These are phyloP conservation scores for Tricladium varicosporioides DNA, from an alignment of 2,329 filamentous ascomycete species.

Conservation along the genomic window DNA sequence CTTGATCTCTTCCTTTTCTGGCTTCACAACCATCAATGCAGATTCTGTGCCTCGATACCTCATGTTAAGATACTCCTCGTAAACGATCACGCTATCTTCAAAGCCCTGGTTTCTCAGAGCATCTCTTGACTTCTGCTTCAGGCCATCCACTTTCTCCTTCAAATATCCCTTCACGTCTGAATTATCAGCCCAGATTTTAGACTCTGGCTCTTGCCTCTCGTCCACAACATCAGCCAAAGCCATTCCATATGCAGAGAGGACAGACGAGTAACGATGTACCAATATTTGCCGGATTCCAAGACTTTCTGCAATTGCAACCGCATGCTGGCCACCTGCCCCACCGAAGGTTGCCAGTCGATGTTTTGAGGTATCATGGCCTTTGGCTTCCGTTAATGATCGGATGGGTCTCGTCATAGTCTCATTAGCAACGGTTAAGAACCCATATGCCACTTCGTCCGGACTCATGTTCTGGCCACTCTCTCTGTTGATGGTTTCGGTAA, in stretches of 20 bases:
- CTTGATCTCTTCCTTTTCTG: constrained; percentile 58
- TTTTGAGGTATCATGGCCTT: constrained; percentile 83
- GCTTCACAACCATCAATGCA: constrained; percentile 83
- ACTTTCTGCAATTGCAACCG: constrained; percentile 79
- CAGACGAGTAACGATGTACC: constrained; percentile 81
- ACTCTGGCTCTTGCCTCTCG: constrained; percentile 76
- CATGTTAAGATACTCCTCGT: constrained; percentile 94
- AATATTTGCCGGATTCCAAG: constrained; percentile 84
- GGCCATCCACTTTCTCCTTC: constrained; percentile 70
- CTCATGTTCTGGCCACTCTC: constrained; percentile 67
- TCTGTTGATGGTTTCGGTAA: constrained; percentile 73
- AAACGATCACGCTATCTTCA: constrained; percentile 67
- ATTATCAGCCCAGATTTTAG: constrained; percentile 57
- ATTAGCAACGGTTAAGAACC: constrained; percentile 85
- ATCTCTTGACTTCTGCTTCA: constrained; percentile 71
- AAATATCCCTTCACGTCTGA: constrained; percentile 60
- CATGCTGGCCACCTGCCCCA: constrained; percentile 87
- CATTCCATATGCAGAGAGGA: constrained; percentile 89
- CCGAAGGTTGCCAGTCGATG: constrained; percentile 88
- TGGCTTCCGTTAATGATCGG: constrained; percentile 82
- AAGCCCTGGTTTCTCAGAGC: constrained; percentile 79
- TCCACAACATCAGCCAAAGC: constrained; percentile 88
- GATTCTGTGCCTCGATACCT: constrained; percentile 88
- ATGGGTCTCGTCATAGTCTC: constrained; percentile 90
- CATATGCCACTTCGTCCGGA: constrained; percentile 51